Evolutionary conservation across 805 yeast species (phyloP), one percentile per base, ranked within the genome.

Genomic region (Peterozyma toletana): DNA sequence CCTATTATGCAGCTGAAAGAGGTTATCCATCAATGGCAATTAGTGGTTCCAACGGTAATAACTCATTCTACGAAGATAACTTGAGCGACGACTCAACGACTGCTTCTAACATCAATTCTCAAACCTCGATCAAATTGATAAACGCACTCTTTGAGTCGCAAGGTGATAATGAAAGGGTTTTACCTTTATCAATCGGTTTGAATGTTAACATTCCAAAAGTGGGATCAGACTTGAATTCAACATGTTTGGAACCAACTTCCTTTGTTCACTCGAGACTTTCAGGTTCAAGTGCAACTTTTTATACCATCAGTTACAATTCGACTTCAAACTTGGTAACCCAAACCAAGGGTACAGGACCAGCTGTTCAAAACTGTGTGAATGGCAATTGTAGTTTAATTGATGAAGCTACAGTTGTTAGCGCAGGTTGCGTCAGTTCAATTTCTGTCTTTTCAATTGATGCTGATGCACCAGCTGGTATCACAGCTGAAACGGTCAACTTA

Each of bases 151-250:
- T 73, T 46, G 54, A 49, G 2, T 44, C 55, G 33, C 68, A 66
- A 51, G 75, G 71, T 51, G 60, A 58, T 11, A 62, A 63, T 48
- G 49, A 48, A 31, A 57, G 63, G 48, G 54, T 62, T 27, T 60
- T 75, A 46, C 79, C 79, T 40, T 44, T 59, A 35, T 67, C 68
- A 37, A 63, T 60, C 42, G 78, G 77, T 51, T 47, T 73, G 44
- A 72, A 69, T 53, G 77, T 74, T 44, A 74, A 75, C 58, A 62
- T 66, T 53, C 79, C 80, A 41, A 40, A 43, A 11, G 78, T 73
- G 27, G 71, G 73, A 27, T 49, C 66, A 40, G 72, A 70, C 47
- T 44, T 65, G 7, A 42, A 47, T 33, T 49, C 59, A 11, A 46
- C 48, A 3, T 77, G 81, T 60, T 46, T 50, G 21, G 60, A 62